These are phyloP conservation scores for Chloropicon primus DNA, from an alignment of 139 green algal genomes.

Conservation along the genomic window DNA sequence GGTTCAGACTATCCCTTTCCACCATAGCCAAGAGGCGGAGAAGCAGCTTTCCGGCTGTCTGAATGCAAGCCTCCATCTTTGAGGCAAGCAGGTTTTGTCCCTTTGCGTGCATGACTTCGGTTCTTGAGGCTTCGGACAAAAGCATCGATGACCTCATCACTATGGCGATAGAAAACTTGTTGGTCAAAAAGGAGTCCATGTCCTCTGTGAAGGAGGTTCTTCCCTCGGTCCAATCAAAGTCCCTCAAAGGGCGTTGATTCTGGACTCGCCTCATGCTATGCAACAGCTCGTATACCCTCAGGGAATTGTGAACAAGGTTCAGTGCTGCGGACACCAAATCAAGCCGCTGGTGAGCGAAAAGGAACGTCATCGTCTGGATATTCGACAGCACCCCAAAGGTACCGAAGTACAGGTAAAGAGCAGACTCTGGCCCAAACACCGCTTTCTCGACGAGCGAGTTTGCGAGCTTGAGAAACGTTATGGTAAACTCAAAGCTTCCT, in stretches of 20 bases:
- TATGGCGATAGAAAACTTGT: neutral
- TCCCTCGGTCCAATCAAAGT: neutral
- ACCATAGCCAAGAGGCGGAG: neutral
- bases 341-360: neutral
- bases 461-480: neutral
- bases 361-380: neutral
- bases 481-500: neutral
- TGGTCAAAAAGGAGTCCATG: neutral
- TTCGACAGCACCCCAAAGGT: neutral
- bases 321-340: neutral
- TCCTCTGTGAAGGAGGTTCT: neutral
- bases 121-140: neutral
- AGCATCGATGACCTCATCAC: neutral
- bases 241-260: neutral
- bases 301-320: neutral
- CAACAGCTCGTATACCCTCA: neutral
- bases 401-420: neutral
- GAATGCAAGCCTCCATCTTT: neutral
- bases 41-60: neutral
- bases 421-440: neutral
- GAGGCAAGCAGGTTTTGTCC: neutral
- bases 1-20: neutral
- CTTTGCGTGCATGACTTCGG: neutral
- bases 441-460: neutral
- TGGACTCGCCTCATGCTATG: neutral